Evolutionary conservation across 495 filamentous ascomycete genomes (phyloP).

Genomic region (Lichina pygmaea): DNA sequence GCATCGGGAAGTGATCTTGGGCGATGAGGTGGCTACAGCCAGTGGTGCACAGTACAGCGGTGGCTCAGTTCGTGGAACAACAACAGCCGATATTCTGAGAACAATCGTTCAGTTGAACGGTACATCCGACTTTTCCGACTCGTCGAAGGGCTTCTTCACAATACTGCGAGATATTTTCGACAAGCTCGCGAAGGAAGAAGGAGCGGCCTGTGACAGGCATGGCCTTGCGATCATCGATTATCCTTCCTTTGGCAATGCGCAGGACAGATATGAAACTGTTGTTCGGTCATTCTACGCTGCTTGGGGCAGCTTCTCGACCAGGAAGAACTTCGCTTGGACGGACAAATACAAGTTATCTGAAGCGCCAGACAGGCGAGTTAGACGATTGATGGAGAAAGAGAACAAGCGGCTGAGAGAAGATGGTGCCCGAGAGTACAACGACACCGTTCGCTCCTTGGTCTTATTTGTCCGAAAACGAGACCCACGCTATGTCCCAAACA

Average conservation of each 20-base stretch:
- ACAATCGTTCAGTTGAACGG: conserved; percentile 53
- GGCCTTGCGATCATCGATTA: conserved; percentile 30
- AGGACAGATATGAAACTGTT: conserved; percentile 38
- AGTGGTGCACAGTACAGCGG: conserved; percentile 9
- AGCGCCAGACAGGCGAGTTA: conserved; percentile 59
- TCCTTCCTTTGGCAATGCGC: conserved; percentile 49
- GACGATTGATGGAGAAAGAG: conserved; percentile 83
- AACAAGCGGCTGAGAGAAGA: conserved; percentile 70
- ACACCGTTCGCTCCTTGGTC: conserved; percentile 67
- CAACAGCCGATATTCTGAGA: conserved; percentile 42
- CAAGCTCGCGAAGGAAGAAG: conserved; percentile 59
- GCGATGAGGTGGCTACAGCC: conserved; percentile 16
- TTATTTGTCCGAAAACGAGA: conserved; percentile 84
- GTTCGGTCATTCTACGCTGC: conserved; percentile 57
- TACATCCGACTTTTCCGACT: conserved; percentile 50
- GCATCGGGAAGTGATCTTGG: conserved; percentile 63
- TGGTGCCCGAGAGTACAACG: conserved; percentile 69
- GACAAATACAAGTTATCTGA: conserved; percentile 59
- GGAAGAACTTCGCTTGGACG: conserved; percentile 70
- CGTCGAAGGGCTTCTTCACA: conserved; percentile 55
- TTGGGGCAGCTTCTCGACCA: conserved; percentile 65
- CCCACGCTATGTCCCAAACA: conserved; percentile 43
- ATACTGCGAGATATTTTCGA: conserved; percentile 48
- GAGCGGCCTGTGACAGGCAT: conserved; percentile 40
- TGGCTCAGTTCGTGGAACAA: conserved; percentile 29